A percentile compares a stretch with the other conserved stretches of the same genome.
Conservation (phyloP, 2,329 filamentous ascomycete species). For the Dothideomycetes sp. region DNA sequence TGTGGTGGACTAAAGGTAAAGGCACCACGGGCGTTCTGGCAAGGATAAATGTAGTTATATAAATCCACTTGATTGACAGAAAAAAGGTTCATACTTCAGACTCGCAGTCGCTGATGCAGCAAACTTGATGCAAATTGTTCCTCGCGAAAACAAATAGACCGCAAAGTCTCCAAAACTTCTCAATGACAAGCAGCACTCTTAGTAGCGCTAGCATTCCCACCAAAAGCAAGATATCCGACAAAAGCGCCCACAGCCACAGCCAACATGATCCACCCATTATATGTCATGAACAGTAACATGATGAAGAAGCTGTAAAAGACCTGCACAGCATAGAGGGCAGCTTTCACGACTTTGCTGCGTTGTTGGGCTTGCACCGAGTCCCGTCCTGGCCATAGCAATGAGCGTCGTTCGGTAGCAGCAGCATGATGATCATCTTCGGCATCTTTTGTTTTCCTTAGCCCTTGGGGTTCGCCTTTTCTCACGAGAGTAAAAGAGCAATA, state of each 20-base stretch:
- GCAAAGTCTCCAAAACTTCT: too few relatives aligned
- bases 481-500: too few relatives aligned
- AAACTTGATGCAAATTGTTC: too few relatives aligned
- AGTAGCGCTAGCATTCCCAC: constrained; percentile 51
- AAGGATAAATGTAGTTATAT: too few relatives aligned
- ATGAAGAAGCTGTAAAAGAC: constrained; percentile 99
- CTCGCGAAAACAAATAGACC: too few relatives aligned
- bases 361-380: constrained; percentile 50
- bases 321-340: constrained; percentile 76
- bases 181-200: constrained; percentile 91
- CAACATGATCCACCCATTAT: constrained; percentile 97
- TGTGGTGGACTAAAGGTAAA: too few relatives aligned
- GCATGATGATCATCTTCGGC: constrained; percentile 9
- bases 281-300: constrained; percentile 99
- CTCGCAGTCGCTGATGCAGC: too few relatives aligned
- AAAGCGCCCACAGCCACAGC: constrained; percentile 82
- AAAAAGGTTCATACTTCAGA: too few relatives aligned
- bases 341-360: constrained; percentile 68
- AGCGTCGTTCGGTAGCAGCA: constrained; percentile 41
- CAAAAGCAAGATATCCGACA: constrained; percentile 76
- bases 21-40: too few relatives aligned
- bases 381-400: constrained; percentile 67
- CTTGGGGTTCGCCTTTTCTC: too few relatives aligned
- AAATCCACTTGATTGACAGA: too few relatives aligned
- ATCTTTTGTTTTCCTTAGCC: neutral